These are phyloP conservation scores for Silybum marianum DNA, from an alignment of 129 eudicot genomes.

Conservation along the genomic window DNA sequence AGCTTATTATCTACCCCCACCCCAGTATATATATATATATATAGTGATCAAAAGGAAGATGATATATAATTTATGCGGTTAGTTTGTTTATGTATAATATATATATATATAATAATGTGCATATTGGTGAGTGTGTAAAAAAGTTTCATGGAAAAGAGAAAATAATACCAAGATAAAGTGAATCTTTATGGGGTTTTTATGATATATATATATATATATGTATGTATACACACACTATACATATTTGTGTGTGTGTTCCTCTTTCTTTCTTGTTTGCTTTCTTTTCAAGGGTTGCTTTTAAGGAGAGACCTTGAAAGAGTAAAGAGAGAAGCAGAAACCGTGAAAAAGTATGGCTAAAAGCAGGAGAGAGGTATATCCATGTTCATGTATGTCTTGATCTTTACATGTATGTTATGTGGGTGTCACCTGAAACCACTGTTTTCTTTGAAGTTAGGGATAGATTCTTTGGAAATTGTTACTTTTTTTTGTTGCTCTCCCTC, in stretches of 20 bases:
- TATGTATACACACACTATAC: neutral
- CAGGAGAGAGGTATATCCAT: constrained; percentile 36
- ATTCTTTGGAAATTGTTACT: constrained; percentile 18
- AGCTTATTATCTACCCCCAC: constrained; percentile 24
- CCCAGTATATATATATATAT: neutral
- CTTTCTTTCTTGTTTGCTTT: constrained; percentile 27
- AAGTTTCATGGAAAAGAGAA: constrained; percentile 37
- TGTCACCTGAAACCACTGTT: constrained; percentile 53
- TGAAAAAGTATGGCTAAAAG: constrained; percentile 46
- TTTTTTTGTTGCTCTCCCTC: neutral
- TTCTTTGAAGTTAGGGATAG: constrained; percentile 33
- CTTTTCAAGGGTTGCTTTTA: constrained; percentile 60
- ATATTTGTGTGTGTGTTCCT: constrained; percentile 1
- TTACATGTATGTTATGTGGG: constrained; percentile 36
- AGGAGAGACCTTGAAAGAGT: constrained; percentile 52
- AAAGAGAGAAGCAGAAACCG: constrained; percentile 43
- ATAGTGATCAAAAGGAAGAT: neutral
- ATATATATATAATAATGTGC: neutral
- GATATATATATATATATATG: neutral
- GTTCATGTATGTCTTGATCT: constrained; percentile 29
- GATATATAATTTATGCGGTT: neutral
- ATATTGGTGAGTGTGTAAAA: constrained; percentile 29
- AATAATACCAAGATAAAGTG: constrained; percentile 16
- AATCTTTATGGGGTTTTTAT: constrained; percentile 9
- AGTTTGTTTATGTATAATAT: constrained; percentile 13